These are phyloP conservation scores for Magnolia sinica DNA, from an alignment of 164 flowering plant genomes.

Conservation along the genomic window DNA sequence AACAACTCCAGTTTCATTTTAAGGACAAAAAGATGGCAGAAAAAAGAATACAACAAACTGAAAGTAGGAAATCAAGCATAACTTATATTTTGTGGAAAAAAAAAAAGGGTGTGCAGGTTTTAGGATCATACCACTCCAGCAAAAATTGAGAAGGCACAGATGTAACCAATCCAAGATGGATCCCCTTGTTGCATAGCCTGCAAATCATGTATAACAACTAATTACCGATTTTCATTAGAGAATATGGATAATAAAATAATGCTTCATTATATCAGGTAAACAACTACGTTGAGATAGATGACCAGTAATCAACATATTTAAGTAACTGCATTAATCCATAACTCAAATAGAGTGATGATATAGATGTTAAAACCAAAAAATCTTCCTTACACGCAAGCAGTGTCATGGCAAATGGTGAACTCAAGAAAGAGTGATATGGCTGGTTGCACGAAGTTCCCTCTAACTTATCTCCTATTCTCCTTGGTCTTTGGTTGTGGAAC, in stretches of 20 bases:
- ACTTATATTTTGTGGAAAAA: too few relatives aligned
- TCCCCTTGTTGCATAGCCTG: conserved; percentile 96
- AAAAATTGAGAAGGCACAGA: conserved; percentile 85
- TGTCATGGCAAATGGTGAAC: not conserved
- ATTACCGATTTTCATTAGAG: not conserved
- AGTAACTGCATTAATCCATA: not conserved
- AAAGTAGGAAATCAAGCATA: not conserved
- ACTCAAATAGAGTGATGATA: not conserved
- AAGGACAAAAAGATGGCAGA: not conserved
- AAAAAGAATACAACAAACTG: too few relatives aligned
- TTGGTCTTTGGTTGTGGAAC: not conserved
- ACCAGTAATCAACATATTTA: too few relatives aligned
- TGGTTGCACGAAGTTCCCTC: too few relatives aligned
- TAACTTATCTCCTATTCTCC: not conserved
- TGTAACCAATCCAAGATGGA: conserved; percentile 91
- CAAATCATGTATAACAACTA: conserved; percentile 9
- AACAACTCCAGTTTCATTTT: not conserved
- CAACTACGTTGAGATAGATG: not conserved
- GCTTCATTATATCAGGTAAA: not conserved
- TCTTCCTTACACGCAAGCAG: not conserved
- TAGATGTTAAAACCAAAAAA: not conserved
- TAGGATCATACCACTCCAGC: conserved; percentile 78
- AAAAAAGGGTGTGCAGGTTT: conserved; percentile 1
- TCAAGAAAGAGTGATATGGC: not conserved
- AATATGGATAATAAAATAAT: not conserved